Percentiles rank a stretch among this genome's conserved stretches.
Evolutionary conservation across 495 filamentous ascomycete species (phyloP).

Genomic region (Podospora appendiculata): DNA sequence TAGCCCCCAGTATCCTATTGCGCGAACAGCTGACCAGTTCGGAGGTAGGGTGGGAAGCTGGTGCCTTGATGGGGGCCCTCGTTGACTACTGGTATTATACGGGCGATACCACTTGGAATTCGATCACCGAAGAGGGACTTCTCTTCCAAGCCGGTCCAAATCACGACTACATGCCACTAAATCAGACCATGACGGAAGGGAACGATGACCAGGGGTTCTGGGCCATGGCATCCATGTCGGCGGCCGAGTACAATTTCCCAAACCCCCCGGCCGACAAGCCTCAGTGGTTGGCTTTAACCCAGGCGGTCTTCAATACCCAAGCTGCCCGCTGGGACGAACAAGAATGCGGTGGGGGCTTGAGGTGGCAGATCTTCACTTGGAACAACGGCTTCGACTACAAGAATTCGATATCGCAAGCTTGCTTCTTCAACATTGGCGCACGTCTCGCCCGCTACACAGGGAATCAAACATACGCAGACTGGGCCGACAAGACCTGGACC

Average conservation of each 20-base stretch:
- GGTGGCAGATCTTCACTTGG: slow-evolving; percentile 78
- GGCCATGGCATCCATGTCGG: slow-evolving; percentile 60
- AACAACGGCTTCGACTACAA: slow-evolving; percentile 75
- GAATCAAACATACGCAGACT: slow-evolving; percentile 60
- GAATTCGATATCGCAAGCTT: slow-evolving; percentile 63
- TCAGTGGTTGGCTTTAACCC: slow-evolving; percentile 70
- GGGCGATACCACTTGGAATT: slow-evolving; percentile 53
- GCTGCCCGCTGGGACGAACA: slow-evolving; percentile 57
- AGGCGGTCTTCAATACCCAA: slow-evolving; percentile 74
- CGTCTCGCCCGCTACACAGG: slow-evolving; percentile 63
- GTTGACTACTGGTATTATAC: slow-evolving; percentile 64
- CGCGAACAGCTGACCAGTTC: neutral
- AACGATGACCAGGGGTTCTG: slow-evolving; percentile 67
- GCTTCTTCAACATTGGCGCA: slow-evolving; percentile 64
- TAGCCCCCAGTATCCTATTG: neutral
- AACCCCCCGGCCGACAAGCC: slow-evolving; percentile 51
- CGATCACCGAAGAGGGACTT: slow-evolving; percentile 46
- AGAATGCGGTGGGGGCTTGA: slow-evolving; percentile 66
- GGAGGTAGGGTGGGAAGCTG: slow-evolving; percentile 70
- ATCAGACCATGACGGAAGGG: slow-evolving; percentile 54
- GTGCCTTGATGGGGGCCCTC: slow-evolving; percentile 58
- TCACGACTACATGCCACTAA: slow-evolving; percentile 56
- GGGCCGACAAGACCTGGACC: slow-evolving; percentile 64
- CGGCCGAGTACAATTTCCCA: slow-evolving; percentile 54
- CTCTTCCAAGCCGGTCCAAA: slow-evolving; percentile 52